These are phyloP conservation scores for Chaetothyriales sp. DNA, from an alignment of 2,329 filamentous ascomycete genomes.

Conservation along the genomic window DNA sequence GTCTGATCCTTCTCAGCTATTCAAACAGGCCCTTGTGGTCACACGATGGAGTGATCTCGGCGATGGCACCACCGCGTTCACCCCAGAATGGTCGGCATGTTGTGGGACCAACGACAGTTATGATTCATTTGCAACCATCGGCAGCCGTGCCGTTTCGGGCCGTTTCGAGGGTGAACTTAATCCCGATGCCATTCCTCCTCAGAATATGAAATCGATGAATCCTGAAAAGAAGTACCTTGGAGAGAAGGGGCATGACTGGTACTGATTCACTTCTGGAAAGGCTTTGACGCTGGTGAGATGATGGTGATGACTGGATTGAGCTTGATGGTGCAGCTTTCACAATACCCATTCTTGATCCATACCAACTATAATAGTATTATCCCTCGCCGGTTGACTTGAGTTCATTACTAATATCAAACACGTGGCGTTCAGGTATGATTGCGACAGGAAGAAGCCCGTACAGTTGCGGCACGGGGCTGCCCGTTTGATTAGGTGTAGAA, in stretches of 20 bases:
- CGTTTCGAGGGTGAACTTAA: conserved; percentile 44
- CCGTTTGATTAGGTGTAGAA: too few relatives aligned
- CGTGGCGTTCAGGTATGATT: too few relatives aligned
- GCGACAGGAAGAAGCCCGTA: too few relatives aligned
- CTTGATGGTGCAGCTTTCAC: too few relatives aligned
- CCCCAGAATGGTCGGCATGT: conserved; percentile 41
- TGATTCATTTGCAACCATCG: conserved; percentile 40
- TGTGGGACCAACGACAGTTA: conserved; percentile 34
- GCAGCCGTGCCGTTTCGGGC: conserved; percentile 41
- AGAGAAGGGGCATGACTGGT: conserved; percentile 44
- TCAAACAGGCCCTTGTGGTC: conserved; percentile 46
- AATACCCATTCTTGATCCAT: too few relatives aligned
- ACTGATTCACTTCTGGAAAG: conserved; percentile 24
- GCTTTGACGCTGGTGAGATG: too few relatives aligned
- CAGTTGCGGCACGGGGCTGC: too few relatives aligned
- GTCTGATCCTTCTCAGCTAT: conserved; percentile 28
- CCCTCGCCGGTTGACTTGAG: too few relatives aligned
- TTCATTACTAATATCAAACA: too few relatives aligned
- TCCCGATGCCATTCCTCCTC: conserved; percentile 39
- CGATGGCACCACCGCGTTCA: conserved; percentile 35
- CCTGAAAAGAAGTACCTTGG: conserved; percentile 39
- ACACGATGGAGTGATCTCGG: conserved; percentile 49
- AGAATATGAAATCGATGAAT: conserved; percentile 44
- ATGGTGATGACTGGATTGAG: too few relatives aligned
- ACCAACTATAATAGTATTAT: too few relatives aligned